Evolutionary conservation across 345 rosid species (phyloP).

Genomic region (Salix exigua): DNA sequence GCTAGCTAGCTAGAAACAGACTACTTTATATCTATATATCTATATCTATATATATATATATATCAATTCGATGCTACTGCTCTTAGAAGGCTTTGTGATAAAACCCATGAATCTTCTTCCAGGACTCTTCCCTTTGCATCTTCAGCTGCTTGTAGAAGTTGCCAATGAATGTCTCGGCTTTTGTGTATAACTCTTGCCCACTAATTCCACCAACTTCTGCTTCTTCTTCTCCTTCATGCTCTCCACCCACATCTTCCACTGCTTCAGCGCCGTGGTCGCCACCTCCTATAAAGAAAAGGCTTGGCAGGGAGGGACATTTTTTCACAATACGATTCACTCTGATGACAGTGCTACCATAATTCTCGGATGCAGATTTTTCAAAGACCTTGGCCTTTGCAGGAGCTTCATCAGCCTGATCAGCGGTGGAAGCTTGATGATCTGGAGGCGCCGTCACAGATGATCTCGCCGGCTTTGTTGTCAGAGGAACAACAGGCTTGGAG

Average conservation of each 20-base stretch:
- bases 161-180: slow-evolving; percentile 61
- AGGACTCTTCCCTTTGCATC: slow-evolving; percentile 68
- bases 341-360: background rate
- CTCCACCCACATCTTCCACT: slow-evolving; percentile 4
- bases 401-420: background rate
- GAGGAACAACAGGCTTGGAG: slow-evolving; percentile 29
- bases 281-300: slow-evolving; percentile 56
- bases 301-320: slow-evolving; percentile 55
- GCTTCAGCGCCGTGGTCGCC: slow-evolving; percentile 26
- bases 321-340: slow-evolving; percentile 27
- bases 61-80: too few relatives aligned
- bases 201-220: slow-evolving; percentile 31
- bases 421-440: background rate
- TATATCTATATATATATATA: too few relatives aligned
- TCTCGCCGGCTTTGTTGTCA: slow-evolving; percentile 16
- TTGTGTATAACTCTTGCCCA: slow-evolving; percentile 52
- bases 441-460: background rate
- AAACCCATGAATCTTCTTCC: slow-evolving; percentile 48
- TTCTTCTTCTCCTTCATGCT: slow-evolving; percentile 19
- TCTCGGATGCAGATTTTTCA: slow-evolving; percentile 29
- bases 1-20: background rate
- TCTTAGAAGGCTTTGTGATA: slow-evolving; percentile 42
- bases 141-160: slow-evolving; percentile 64
- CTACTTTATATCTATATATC: background rate
- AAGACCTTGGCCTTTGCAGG: slow-evolving; percentile 18